Evolutionary conservation across 176 grass and related monocot species (phyloP).

Genomic region (Ampelocalamus luodianensis): DNA sequence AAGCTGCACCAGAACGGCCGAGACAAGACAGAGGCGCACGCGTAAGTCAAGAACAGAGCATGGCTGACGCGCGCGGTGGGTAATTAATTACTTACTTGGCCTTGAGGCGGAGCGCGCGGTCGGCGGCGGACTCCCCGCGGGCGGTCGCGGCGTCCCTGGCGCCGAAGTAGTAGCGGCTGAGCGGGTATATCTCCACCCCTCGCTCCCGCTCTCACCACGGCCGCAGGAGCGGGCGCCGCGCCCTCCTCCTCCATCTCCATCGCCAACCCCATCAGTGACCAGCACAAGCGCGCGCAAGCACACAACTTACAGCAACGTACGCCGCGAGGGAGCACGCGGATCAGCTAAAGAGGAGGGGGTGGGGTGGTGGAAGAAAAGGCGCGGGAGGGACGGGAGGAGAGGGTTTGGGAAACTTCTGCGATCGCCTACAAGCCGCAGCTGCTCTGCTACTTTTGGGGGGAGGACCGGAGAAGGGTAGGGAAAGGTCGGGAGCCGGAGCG

Average conservation of each 20-base stretch:
- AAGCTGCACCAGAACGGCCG: slow-evolving; percentile 45
- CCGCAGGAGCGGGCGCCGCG: neutral
- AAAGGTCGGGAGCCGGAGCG: neutral
- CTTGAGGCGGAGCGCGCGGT: slow-evolving; percentile 50
- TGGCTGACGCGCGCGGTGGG: neutral
- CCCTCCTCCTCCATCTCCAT: neutral
- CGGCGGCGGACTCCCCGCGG: slow-evolving; percentile 35
- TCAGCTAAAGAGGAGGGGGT: neutral
- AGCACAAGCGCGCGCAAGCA: neutral
- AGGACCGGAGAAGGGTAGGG: too few species aligned
- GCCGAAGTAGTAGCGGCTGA: slow-evolving; percentile 64
- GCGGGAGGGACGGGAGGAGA: neutral
- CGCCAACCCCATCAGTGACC: slow-evolving; percentile 22
- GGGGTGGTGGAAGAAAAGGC: too few species aligned
- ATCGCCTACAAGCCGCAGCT: neutral
- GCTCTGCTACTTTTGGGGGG: too few species aligned
- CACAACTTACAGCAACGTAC: neutral
- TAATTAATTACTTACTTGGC: slow-evolving; percentile 26
- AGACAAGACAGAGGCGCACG: too few species aligned
- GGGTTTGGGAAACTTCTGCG: slow-evolving; percentile 31
- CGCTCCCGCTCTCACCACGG: neutral
- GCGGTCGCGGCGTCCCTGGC: slow-evolving; percentile 33
- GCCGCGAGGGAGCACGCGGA: neutral
- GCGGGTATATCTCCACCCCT: slow-evolving; percentile 48
- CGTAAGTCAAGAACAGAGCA: neutral